Evolutionary conservation across 2,329 filamentous ascomycete species (phyloP).

Genomic region (Phyllosticta citriasiana): DNA sequence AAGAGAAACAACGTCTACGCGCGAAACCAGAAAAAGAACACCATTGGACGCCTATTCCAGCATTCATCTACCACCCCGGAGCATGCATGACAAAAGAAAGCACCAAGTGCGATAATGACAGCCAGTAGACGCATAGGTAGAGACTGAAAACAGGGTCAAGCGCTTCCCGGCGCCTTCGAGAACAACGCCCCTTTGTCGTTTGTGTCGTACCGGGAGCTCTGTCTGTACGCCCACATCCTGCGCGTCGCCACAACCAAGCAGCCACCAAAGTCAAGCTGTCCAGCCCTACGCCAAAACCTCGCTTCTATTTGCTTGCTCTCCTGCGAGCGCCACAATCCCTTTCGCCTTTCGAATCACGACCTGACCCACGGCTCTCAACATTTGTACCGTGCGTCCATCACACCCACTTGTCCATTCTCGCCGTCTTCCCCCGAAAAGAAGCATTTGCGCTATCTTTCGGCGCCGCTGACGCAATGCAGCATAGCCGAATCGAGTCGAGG

Average conservation of each 20-base stretch:
- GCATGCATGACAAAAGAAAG: neutral
- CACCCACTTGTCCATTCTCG: neutral
- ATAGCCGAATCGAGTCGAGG: neutral
- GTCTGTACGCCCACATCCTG: neutral
- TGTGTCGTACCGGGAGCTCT: neutral
- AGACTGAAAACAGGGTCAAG: neutral
- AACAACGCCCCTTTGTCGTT: neutral
- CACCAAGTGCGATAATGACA: neutral
- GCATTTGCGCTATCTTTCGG: neutral
- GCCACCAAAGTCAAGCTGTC: neutral
- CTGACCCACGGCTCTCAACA: neutral
- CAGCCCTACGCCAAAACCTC: neutral
- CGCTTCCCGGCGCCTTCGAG: neutral
- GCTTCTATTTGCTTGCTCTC: neutral
- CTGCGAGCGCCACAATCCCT: neutral
- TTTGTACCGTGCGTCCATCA: neutral
- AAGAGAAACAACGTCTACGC: neutral
- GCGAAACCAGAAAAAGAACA: neutral
- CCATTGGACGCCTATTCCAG: neutral
- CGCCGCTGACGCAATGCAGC: neutral
- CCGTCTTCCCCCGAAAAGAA: neutral
- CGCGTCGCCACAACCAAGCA: neutral
- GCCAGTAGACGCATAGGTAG: neutral
- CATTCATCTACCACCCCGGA: neutral
- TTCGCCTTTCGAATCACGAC: neutral